Base-by-base conservation (phyloP, 352 stramenopile species). In the Aphanomyces stellatus region DNA sequence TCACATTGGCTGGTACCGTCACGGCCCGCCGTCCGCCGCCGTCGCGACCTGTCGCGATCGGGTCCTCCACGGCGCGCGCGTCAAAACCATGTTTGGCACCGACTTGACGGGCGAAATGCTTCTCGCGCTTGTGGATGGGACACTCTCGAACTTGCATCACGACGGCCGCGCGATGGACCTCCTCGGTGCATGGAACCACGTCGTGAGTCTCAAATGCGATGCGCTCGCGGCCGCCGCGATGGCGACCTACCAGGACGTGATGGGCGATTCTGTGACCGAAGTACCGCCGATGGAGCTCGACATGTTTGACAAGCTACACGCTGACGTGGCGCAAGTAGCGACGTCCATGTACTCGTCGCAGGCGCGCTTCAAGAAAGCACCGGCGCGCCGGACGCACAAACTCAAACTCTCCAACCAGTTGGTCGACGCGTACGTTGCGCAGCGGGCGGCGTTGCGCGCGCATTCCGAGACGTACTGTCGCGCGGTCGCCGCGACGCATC, bases 211-310 rank as follows among this genome's bases (percentile, higher is more conserved):
- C 41, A 79, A 81, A 42, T 92, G 83, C 46, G 35, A 37, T 11
- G 57, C 74, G 0, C 53, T 87, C 8, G 82, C 80, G 0, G 80
- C 81, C 15, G 82, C 91, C 51, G 85, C 82, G 4, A 61, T 90
- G 19, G 73, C 65, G 19, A 92, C 79, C 35, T 94, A 94, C 65
- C 63, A 81, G 24, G 85, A 94, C 65, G 91, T 82, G 59, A 78
- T 92, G 6, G 78, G 85, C 55, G 75, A 37, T 15, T 82, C 76
- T 5, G 77, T 83, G 17, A 60, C 71, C 10, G 83, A 92, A 51
- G 35, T 57, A 25, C 79, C 79, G 17, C 83, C 85, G 30, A 80
- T 90, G 51, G 81, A 91, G 40, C 65, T 91, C 37, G 71, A 77
- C 4, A 73, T 74, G 37, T 87, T 91, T 51, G 74, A 79, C 22